These are phyloP conservation scores for Hirsutella thompsonii DNA, from an alignment of 2,329 filamentous ascomycete genomes.

Conservation along the genomic window DNA sequence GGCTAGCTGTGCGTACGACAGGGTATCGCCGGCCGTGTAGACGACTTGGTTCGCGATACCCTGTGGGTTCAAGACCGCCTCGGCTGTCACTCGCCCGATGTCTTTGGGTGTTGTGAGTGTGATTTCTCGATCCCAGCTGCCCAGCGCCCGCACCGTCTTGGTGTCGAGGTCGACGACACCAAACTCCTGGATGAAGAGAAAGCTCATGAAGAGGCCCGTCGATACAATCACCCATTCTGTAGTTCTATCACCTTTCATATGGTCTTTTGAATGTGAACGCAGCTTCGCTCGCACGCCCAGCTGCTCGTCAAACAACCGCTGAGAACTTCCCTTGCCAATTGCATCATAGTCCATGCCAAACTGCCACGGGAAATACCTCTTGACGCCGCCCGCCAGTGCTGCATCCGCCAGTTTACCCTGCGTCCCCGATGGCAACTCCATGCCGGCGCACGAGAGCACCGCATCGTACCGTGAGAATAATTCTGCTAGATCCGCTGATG, in stretches of 20 bases:
- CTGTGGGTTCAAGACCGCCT: conserved; percentile 33
- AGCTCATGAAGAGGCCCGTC: conserved; percentile 60
- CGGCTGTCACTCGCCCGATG: conserved; percentile 48
- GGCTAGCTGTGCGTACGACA: conserved; percentile 42
- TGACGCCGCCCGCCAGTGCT: conserved; percentile 33
- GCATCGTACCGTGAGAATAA: conserved; percentile 34
- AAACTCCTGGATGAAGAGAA: conserved; percentile 50
- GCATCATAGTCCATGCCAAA: conserved; percentile 61
- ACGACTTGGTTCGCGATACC: conserved; percentile 29
- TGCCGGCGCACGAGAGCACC: conserved; percentile 50
- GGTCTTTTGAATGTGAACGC: conserved; percentile 10
- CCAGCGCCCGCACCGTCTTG: conserved; percentile 37
- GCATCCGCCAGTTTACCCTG: conserved; percentile 46
- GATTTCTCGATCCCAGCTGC: conserved; percentile 47
- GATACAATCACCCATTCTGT: conserved; percentile 52
- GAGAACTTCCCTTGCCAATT: conserved; percentile 43
- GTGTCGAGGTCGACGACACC: conserved; percentile 42
- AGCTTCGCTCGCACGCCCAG: conserved; percentile 42
- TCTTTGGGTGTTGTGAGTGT: conserved; percentile 51
- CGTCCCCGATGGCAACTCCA: conserved; percentile 38
- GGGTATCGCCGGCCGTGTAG: conserved; percentile 48
- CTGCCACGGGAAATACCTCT: conserved; percentile 57
- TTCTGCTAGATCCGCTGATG: conserved; percentile 22
- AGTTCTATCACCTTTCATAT: conserved; percentile 19
- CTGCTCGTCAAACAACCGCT: conserved; percentile 58